Evolutionary conservation across 192 early-diverging fungal species (phyloP).

Genomic region (Paraglomus brasilianum): DNA sequence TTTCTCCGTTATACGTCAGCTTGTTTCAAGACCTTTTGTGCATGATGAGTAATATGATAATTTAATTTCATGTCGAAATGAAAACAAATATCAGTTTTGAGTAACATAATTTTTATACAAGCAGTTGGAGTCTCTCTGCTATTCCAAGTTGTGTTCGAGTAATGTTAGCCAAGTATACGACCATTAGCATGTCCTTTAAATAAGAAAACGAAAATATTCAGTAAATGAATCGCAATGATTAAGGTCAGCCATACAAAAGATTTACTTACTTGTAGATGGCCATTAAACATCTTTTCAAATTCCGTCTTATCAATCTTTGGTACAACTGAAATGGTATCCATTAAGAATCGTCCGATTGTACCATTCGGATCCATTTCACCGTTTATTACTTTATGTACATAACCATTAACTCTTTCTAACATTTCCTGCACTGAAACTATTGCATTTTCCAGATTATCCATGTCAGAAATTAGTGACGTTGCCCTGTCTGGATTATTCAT

Average conservation of each 20-base stretch:
- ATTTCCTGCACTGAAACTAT: constrained; percentile 77
- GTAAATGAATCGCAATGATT: no score
- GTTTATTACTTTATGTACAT: constrained; percentile 75
- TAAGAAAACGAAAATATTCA: not conserved
- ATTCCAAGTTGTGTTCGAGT: constrained; percentile 94
- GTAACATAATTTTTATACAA: no score
- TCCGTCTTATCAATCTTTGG: constrained; percentile 81
- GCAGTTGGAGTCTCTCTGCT: constrained; percentile 83
- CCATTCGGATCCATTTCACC: constrained; percentile 60
- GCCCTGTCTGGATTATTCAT: constrained; percentile 53
- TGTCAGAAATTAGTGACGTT: constrained; percentile 74
- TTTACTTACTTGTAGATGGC: constrained; percentile 68
- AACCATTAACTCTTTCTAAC: constrained; percentile 78
- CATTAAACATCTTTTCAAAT: constrained; percentile 93
- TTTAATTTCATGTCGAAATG: no score
- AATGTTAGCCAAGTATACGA: constrained; percentile 93
- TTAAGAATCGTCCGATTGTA: constrained; percentile 85
- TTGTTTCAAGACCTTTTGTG: no score
- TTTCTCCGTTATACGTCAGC: no score
- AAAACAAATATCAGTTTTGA: no score
- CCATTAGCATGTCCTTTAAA: constrained; percentile 89
- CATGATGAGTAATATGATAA: no score
- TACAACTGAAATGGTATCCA: constrained; percentile 89
- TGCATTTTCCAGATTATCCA: constrained; percentile 85
- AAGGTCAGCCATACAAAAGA: no score